Evolutionary conservation across 345 rosid genomes (phyloP), one percentile per base, ranked within the genome.

Genomic region (Euclidium syriacum): DNA sequence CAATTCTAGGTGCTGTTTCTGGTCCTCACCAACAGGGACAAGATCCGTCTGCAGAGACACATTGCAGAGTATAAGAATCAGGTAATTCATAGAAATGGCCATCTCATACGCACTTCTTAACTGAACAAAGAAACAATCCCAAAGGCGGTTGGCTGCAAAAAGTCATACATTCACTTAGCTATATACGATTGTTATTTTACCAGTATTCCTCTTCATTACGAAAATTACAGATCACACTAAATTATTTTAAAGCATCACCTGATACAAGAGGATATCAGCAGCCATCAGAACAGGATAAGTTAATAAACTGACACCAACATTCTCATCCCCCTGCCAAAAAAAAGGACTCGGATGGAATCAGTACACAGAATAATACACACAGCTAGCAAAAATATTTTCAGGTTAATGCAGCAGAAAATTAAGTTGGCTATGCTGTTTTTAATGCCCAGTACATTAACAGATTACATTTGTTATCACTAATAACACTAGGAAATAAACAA

Each of bases 1-100:
- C 81, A 92, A 81, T 79, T 89, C 96, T 44, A 92, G 64, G 62
- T 92, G 98, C 73, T 89, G 98, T 81, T 89, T 92, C 83, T 92
- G 98, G 61, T 86, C 96, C 78, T 89, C 96, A 38, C 95, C 98
- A 54, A 92, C 98, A 24, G 98, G 98, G 33, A 89, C 96, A 66
- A 83, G 82, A 67, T 92, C 98, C 16, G 98, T 69, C 95, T 86
- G 81, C 84, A 83, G 59, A 75, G 43, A 67, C 73, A 81, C 51
- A 78, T 75, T 74, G 73, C 77, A 72, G 52, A 48, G 51, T 68
- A 70, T 75, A 70, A 84, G 85, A 72, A 68, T 65, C 54, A 43
- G 54, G 61, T 71, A 65, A 49, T 43, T 72, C 58, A 78, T 67
- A 47, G 52, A 35, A 41, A 44, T 25, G 20, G 60, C 49, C 68